Evolutionary conservation across 73 alveolate species (phyloP).

Genomic region (Paramecium biaurelia): DNA sequence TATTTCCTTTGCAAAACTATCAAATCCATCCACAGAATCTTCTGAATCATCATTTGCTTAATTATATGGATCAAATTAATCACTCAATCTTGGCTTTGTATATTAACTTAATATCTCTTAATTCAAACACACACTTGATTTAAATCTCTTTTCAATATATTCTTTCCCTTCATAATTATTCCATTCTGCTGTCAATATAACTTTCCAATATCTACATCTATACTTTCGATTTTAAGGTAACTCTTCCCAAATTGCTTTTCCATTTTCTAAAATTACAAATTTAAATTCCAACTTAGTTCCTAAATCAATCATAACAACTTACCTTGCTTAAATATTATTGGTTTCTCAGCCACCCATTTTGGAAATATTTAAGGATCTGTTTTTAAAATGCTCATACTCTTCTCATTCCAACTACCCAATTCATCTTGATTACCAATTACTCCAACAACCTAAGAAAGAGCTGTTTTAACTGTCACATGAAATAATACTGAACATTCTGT

Average conservation of each 20-base stretch:
- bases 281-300: constrained; percentile 49
- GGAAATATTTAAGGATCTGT: constrained; percentile 28
- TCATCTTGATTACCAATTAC: not conserved
- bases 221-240: constrained; percentile 29
- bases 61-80: constrained; percentile 10
- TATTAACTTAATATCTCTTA: not conserved
- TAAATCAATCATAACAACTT: not conserved
- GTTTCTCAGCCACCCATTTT: constrained; percentile 2
- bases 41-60: constrained; percentile 35
- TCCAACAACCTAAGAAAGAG: not conserved
- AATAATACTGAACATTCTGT: constrained; percentile 6
- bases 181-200: constrained; percentile 41
- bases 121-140: not conserved
- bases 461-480: not conserved
- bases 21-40: constrained; percentile 7
- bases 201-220: not conserved
- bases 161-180: constrained; percentile 40
- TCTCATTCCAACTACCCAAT: constrained; percentile 18
- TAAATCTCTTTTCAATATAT: not conserved
- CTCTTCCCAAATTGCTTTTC: constrained; percentile 18
- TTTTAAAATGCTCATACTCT: not conserved
- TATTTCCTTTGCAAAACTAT: not conserved
- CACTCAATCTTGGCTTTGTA: not conserved
- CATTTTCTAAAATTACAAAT: not conserved
- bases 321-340: not conserved